Evolutionary conservation across 805 yeast genomes (phyloP), one percentile per base, ranked within the genome.

Genomic region (Kodamaea hsintzibuensis): DNA sequence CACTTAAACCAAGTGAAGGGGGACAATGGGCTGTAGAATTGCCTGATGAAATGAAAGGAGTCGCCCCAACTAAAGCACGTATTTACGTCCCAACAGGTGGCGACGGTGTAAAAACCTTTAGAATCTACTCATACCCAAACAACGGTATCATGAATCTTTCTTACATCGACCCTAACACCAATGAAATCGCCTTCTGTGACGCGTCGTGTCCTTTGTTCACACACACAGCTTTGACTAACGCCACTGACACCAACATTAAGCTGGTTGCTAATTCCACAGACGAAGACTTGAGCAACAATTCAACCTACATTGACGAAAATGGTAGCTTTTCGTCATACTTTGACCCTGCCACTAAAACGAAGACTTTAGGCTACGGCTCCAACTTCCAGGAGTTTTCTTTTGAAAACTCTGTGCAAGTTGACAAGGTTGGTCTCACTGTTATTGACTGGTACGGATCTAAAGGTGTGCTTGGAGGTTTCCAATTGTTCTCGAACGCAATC

Each of bases 131-230:
- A 0, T 71, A 80, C 51, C 98, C 98, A 0, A 79, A 91, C 10
- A 81, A 85, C 60, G 90, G 98, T 59, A 93, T 93, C 57, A 89
- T 95, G 97, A 95, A 95, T 67, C 68, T 95, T 58, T 84, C 96
- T 0, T 95, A 91, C 63, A 73, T 88, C 18, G 93, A 93, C 64
- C 96, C 96, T 2, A 56, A 65, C 0, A 79, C 90, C 1, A 83
- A 86, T 48, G 70, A 76, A n/a, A 49, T 79, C 2, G 66, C 71
- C 13, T 72, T 73, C 64, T 95, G 99, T 75, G 97, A 91, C 68
- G 96, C 97, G 0, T 86, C 82, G 80, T 95, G 99, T 69, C 96
- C 97, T 0, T 73, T 93, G 22, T 70, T 79, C 1, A 76, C 77
- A 27, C 66, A 68, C 10, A 53, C 75, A 0, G 63, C 67, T 2